Conservation (phyloP, 1,139 yeast genomes). For the Yamadazyma triangularis region DNA sequence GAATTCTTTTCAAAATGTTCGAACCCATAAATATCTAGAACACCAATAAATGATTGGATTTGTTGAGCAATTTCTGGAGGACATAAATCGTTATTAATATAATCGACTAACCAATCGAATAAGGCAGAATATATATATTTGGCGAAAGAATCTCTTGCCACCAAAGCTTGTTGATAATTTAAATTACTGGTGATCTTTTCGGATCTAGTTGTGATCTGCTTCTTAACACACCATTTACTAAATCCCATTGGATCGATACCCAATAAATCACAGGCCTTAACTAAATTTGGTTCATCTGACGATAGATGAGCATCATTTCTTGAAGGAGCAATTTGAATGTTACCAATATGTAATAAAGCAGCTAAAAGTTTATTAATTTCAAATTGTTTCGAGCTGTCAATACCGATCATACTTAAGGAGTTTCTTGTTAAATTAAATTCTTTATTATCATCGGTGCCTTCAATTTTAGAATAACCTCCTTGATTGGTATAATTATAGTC, state of each 20-base stretch:
- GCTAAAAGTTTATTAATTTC: slow-evolving; percentile 78
- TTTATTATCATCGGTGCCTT: slow-evolving; percentile 74
- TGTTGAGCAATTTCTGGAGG: slow-evolving; percentile 60
- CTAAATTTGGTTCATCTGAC: slow-evolving; percentile 81
- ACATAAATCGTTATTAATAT: slow-evolving; percentile 78
- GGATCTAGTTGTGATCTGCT: slow-evolving; percentile 87
- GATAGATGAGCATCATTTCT: slow-evolving; percentile 80
- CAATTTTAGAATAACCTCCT: slow-evolving; percentile 74
- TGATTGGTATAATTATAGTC: slow-evolving; percentile 85
- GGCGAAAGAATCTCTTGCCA: slow-evolving; percentile 94
- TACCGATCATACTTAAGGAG: slow-evolving; percentile 79
- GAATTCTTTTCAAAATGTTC: slow-evolving; percentile 94
- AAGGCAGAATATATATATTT: slow-evolving; percentile 89
- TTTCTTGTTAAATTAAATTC: slow-evolving; percentile 73
- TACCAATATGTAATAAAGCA: slow-evolving; percentile 90
- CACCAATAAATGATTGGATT: slow-evolving; percentile 83
- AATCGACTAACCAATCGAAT: slow-evolving; percentile 91
- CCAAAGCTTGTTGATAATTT: slow-evolving; percentile 79
- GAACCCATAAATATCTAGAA: slow-evolving; percentile 94
- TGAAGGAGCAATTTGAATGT: slow-evolving; percentile 81
- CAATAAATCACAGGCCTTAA: slow-evolving; percentile 78
- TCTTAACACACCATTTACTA: slow-evolving; percentile 91
- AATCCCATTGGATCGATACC: slow-evolving; percentile 73
- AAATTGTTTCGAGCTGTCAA: slow-evolving; percentile 53
- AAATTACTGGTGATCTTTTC: slow-evolving; percentile 87